Conservation (phyloP, 805 yeast genomes). For the Lachancea quebecensis region DNA sequence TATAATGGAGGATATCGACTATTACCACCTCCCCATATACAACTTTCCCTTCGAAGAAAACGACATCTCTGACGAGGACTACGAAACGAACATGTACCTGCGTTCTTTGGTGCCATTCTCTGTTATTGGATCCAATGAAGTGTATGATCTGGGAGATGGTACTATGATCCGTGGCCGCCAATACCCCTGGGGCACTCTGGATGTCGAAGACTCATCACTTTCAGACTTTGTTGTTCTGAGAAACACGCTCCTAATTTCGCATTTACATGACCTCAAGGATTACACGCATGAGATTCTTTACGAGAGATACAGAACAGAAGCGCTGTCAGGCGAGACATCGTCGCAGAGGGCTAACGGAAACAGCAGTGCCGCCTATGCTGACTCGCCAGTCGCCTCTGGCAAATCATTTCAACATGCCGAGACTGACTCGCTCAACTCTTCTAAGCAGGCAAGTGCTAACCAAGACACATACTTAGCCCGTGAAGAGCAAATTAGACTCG, state of each 20-base stretch:
- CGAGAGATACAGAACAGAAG: constrained; percentile 86
- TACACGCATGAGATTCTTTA: constrained; percentile 79
- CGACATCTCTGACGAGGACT: constrained; percentile 52
- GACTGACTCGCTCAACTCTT: constrained; percentile 7
- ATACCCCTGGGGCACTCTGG: constrained; percentile 55
- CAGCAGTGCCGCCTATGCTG: constrained; percentile 4
- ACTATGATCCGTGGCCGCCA: constrained; percentile 41
- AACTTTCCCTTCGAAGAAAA: constrained; percentile 60
- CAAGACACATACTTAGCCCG: constrained; percentile 49
- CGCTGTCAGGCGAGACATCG: constrained; percentile 53
- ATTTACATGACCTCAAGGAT: constrained; percentile 82
- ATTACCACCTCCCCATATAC: constrained; percentile 63
- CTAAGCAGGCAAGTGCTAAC: constrained; percentile 14
- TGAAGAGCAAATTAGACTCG: constrained; percentile 83
- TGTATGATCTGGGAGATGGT: constrained; percentile 40
- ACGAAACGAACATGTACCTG: constrained; percentile 57
- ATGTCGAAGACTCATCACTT: constrained; percentile 62
- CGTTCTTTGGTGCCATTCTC: constrained; percentile 63
- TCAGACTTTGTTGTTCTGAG: constrained; percentile 78
- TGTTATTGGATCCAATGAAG: constrained; percentile 61
- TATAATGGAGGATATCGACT: constrained; percentile 68
- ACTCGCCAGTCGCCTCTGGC: constrained; percentile 7
- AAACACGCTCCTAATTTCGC: constrained; percentile 74
- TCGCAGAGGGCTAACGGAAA: background rate
- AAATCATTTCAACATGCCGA: constrained; percentile 6